These are phyloP conservation scores for Neurospora crassa DNA, from an alignment of 2,329 filamentous ascomycete species.

Conservation along the genomic window DNA sequence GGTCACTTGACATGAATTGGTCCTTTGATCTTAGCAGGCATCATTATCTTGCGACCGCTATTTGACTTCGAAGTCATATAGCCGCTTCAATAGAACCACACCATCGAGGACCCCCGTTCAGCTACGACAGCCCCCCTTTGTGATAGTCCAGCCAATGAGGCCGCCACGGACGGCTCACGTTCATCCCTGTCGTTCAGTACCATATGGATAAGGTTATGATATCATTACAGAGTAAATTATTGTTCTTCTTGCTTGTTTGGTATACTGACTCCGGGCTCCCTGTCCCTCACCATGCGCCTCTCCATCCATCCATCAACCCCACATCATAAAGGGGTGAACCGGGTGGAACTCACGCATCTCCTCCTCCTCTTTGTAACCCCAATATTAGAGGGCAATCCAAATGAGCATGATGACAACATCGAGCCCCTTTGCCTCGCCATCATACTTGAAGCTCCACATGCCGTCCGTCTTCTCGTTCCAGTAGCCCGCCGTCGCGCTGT, in stretches of 20 bases:
- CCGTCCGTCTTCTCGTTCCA: conserved; percentile 88
- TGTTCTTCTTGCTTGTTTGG: not conserved
- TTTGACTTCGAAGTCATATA: not conserved
- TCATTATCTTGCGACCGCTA: not conserved
- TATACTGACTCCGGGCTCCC: not conserved
- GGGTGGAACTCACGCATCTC: not conserved
- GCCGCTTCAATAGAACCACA: not conserved
- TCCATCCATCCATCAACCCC: not conserved
- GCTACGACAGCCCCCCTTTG: not conserved
- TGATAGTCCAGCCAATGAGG: not conserved
- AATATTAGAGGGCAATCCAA: conserved; percentile 59
- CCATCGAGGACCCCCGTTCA: not conserved
- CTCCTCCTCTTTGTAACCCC: not conserved
- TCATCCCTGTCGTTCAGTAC: not conserved
- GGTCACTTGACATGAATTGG: not conserved
- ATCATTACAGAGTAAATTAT: not conserved
- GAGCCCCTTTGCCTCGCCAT: conserved; percentile 57
- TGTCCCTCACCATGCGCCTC: not conserved
- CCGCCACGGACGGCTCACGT: not conserved
- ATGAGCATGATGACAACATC: conserved; percentile 65
- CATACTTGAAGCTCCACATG: conserved; percentile 84
- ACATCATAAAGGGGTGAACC: not conserved
- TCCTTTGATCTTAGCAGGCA: not conserved
- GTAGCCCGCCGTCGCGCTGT: conserved; percentile 75
- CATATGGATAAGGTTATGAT: not conserved